Evolutionary conservation across 257 asterid genomes (phyloP).

Genomic region (Primulina eburnea): DNA sequence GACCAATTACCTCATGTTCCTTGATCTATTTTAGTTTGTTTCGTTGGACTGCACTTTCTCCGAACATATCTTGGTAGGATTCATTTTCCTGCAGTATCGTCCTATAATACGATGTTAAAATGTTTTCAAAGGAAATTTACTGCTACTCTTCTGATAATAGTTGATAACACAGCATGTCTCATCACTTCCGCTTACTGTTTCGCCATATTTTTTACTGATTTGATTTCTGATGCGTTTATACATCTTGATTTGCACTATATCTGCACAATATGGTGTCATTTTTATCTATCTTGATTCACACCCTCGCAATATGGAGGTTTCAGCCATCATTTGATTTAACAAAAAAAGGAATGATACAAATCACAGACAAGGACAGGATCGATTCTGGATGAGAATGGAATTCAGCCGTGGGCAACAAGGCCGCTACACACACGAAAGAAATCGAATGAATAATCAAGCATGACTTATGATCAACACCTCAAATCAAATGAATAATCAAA

Average conservation of each 20-base stretch:
- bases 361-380: no score
- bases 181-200: no score
- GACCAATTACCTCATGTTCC: conserved; percentile 8
- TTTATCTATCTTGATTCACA: not conserved
- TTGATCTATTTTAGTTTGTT: not conserved
- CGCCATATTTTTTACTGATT: no score
- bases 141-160: not conserved
- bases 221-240: no score
- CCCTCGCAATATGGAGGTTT: no score
- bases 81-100: not conserved
- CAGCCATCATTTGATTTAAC: no score
- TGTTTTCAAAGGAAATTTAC: not conserved
- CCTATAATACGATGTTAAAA: not conserved
- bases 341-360: no score
- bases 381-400: no score
- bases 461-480: not conserved
- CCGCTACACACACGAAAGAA: not conserved
- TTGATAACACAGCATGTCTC: not conserved
- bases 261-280: not conserved
- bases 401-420: no score
- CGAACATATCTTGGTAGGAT: not conserved
- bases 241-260: not conserved
- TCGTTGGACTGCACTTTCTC: not conserved
- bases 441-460: no score
- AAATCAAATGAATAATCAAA: no score